Base-by-base conservation (phyloP, 306 rosid genomes). In the Quercus rubra region DNA sequence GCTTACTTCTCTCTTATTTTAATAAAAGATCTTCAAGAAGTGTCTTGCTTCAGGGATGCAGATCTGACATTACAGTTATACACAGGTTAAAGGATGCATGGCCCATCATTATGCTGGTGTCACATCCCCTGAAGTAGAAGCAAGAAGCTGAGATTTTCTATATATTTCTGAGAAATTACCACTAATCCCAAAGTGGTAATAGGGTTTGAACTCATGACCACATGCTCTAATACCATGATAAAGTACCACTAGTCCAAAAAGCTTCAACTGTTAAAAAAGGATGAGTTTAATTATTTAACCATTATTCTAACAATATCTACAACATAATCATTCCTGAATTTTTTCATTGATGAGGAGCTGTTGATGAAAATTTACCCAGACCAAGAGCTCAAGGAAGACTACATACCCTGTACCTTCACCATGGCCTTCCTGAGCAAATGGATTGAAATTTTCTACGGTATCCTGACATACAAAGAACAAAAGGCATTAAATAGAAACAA, bases 391-490 rank as follows among this genome's bases (percentile, higher is more conserved):
- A 51, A 75, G 71, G 51, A 38, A 25, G 46, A 77, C 35, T 63
- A 71, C 67, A 74, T 90, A 93, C 98, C 97, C 98, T 74, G 98
- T 93, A 74, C 97, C 93, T 25, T 87, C 87, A 30, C 87, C 89
- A 11, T 57, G 27, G 82, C 89, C 87, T 31, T 78, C 95, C 43
- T 28, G 80, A 71, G 85, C 88, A 86, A 23, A 90, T 14, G 97
- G 97, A 86, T 93, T 79, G 77, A 89, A 93, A 82, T 49, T 86
- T 75, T 80, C 73, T 52, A 91, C 95, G 0, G 97, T 93, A 75
- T 93, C 98, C 97, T 93, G 90, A 43, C 84, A 80, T 75, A 81
- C 72, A 81, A 23, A 52, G 52, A 77, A 74, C 17, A 80, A 55
- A 52, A 76, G 74, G 55, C 61, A 19, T 87, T 52, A 77, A 62